Percentiles rank a stretch among this genome's conserved stretches.
Conservation (phyloP, 1,284 basidiomycete genomes). For the Cerrena zonata region DNA sequence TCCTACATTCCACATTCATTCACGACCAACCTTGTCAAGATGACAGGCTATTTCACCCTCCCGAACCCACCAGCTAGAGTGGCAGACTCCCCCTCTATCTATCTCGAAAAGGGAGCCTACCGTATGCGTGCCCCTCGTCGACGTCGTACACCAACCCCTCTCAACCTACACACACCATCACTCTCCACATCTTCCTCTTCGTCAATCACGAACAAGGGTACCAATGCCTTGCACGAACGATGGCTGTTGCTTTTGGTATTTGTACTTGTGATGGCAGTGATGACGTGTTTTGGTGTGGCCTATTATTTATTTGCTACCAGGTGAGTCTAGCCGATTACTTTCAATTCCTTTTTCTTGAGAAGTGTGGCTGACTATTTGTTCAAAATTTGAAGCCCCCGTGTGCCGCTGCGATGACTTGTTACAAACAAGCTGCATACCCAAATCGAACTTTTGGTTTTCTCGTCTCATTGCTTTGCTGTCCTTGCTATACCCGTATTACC, state of each 20-base stretch:
- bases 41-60: too few relatives aligned
- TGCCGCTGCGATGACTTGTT: too few relatives aligned
- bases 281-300: slow-evolving; percentile 52
- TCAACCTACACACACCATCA: slow-evolving; percentile 8
- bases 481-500: too few relatives aligned
- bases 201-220: slow-evolving; percentile 2
- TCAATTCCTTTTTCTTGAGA: too few relatives aligned
- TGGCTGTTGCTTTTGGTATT: slow-evolving; percentile 35
- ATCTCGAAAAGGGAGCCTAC: slow-evolving; percentile 58
- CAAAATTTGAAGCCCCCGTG: too few relatives aligned
- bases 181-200: slow-evolving; percentile 1
- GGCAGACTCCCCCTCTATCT: slow-evolving; percentile 63
- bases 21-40: too few relatives aligned
- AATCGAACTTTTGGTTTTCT: too few relatives aligned
- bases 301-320: slow-evolving; percentile 62
- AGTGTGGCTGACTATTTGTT: too few relatives aligned
- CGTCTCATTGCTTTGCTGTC: too few relatives aligned
- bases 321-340: slow-evolving; percentile 41
- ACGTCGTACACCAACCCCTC: slow-evolving; percentile 12
- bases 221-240: slow-evolving; percentile 16
- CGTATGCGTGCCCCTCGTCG: slow-evolving; percentile 45
- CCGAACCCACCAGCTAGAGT: too few relatives aligned
- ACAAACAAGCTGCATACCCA: too few relatives aligned
- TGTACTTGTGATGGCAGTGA: slow-evolving; percentile 41
- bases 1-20: too few relatives aligned